Base-by-base conservation (phyloP, 441 rosid species). In the Brassica hybrid region DNA sequence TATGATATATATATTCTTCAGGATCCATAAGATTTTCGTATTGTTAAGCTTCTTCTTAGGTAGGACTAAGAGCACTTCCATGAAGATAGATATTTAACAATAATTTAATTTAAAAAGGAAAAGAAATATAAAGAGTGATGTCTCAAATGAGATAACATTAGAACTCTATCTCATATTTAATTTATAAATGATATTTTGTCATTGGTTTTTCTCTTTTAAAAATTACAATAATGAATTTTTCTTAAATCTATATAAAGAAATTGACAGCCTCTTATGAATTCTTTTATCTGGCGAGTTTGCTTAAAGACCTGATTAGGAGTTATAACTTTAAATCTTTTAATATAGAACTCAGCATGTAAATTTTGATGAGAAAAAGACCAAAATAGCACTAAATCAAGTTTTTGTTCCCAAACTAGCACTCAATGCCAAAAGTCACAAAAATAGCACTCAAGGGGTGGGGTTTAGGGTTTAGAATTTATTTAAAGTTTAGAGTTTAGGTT, bases 21-120 rank as follows among this genome's bases (percentile, higher is more conserved):
- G 58, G 66, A 68, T 77, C 30, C 16, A 21, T 14, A 58, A 66
- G 65, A 72, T 78, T 72, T 27, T 67, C n/a, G n/a, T n/a, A n/a
- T n/a, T 78, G 70, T 18, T 41, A n/a, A 18, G 11, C 14, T 38
- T 34, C 54, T 68, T 30, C 25, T 66, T 41, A 56, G 32, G 10
- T 17, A 75, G 1, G 50, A 60, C 18, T 61, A 14, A 19, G 34
- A 34, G 18, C 57, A 50, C 2, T 1, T 50, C 17, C 57, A 50
- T 50, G 57, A n/a, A 50, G 57, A 50, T n/a, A 45, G 17, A 45
- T n/a, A 45, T 50, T 3, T n/a, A 5, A 50, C 18, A 50, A 5
- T n/a, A 0, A 48, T 48, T 48, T 13, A 48, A 48, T 13, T 38
- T 34, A 3, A 43, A 48, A 48, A 48, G 5, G 6, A 1, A n/a